phyloP scores from a whole-genome alignment of 805 yeast genomes.

The Wickerhamiella sergipiensis region DNA sequence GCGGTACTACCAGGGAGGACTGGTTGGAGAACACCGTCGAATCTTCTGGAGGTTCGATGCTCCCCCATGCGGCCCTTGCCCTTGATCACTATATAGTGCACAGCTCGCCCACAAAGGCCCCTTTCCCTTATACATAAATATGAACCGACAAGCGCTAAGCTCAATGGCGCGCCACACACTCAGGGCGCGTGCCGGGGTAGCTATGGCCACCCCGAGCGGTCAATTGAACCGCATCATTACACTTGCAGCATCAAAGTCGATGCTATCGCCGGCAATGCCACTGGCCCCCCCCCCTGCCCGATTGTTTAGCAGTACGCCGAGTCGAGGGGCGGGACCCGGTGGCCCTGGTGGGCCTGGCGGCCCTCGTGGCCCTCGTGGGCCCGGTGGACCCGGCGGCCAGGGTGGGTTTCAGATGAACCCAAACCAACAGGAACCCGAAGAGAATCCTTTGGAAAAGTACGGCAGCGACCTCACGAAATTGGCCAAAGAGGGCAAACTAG shows the following conservation, averaged over 20 bases:
- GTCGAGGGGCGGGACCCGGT: neutral
- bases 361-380: neutral
- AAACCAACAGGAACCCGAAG: constrained; percentile 15
- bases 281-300: neutral
- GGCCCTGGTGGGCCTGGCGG: neutral
- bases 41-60: neutral
- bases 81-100: neutral
- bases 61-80: neutral
- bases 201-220: neutral
- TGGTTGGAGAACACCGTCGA: neutral
- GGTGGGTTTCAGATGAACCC: constrained; percentile 8
- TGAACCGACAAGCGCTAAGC: neutral
- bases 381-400: constrained; percentile 1
- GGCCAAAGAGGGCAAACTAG: constrained; percentile 81
- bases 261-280: neutral
- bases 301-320: neutral
- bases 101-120: neutral
- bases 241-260: neutral
- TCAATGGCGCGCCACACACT: neutral
- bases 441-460: constrained; percentile 69
- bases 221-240: neutral
- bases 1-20: neutral
- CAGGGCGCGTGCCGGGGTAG: neutral
- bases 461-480: constrained; percentile 78
- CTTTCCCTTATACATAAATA: neutral